Base-by-base conservation (phyloP, 2,329 filamentous ascomycete species). In the Pestalotiopsis sp. region DNA sequence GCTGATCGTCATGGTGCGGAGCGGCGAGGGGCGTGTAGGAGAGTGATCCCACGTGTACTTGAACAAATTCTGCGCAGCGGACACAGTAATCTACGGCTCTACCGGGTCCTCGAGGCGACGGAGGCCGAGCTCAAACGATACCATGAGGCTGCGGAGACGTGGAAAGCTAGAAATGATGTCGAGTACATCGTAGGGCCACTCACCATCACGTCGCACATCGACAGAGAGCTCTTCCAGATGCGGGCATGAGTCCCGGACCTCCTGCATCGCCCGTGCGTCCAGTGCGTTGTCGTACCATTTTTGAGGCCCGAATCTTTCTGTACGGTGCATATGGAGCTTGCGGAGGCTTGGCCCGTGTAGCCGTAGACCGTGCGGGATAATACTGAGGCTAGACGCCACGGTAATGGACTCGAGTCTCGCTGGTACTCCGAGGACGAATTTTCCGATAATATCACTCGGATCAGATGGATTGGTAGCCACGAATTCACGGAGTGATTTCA, bases 91-190 rank as follows among this genome's bases (percentile, higher is more conserved):
- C 45, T 66, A 67, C 27, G 69, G 70, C 3, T 67, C n/a, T 4
- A 67, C 12, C 2, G 57, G 57, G 11, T 69, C 17, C 1, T 58
- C n/a, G 4, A 7, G 6, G 31, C 41, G 23, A 7, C 20, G 11
- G 52, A 61, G 20, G 20, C 69, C 69, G 36, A 72, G 67, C 60
- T 72, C 67, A 60, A 69, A 72, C 61, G 56, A 70, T 27, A 70
- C 36, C 17, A 23, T 67, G 7, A 70, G 68, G 12, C 3, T n/a
- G 6, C 68, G 66, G 4, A 72, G 69, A n/a, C 45, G 65, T 4
- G 41, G 45, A 27, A 72, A 70, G 31, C 31, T 52, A 17, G 66
- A 66, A 11, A 69, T 52, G 38, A 63, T 65, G 20, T 68, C 66
- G 1, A 72, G 39, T 5, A 60, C 56, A 13, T 65, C 59, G n/a